Evolutionary conservation across 768 basidiomycete genomes (phyloP).

Genomic region (Leccinum sublutescens): DNA sequence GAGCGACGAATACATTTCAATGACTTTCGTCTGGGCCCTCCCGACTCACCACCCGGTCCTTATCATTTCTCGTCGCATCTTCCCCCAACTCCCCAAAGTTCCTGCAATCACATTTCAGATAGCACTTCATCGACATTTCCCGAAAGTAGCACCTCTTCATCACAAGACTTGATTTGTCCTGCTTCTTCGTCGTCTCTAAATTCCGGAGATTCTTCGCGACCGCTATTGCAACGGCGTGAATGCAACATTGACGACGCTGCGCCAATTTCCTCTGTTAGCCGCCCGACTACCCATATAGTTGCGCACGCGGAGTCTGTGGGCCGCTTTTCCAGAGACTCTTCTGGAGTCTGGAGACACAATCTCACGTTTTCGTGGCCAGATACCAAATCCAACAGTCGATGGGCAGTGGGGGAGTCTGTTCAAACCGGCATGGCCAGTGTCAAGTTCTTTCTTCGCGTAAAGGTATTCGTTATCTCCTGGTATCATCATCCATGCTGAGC

Average conservation of each 20-base stretch:
- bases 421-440: slow-evolving; percentile 61
- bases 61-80: slow-evolving; percentile 17
- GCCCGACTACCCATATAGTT: slow-evolving; percentile 49
- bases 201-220: slow-evolving; percentile 27
- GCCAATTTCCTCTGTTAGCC: slow-evolving; percentile 15
- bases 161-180: slow-evolving; percentile 20
- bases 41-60: slow-evolving; percentile 24
- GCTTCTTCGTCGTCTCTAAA: slow-evolving; percentile 21
- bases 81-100: slow-evolving; percentile 24
- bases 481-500: slow-evolving; percentile 14
- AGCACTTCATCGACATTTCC: slow-evolving; percentile 10
- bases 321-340: slow-evolving; percentile 51
- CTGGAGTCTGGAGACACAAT: slow-evolving; percentile 62
- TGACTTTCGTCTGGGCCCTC: slow-evolving; percentile 33
- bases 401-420: slow-evolving; percentile 80
- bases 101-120: slow-evolving; percentile 29
- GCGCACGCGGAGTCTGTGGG: slow-evolving; percentile 59
- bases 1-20: slow-evolving; percentile 70
- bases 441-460: slow-evolving; percentile 68
- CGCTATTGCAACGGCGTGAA: slow-evolving; percentile 24
- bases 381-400: slow-evolving; percentile 63
- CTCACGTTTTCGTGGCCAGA: slow-evolving; percentile 73
- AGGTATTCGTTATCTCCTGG: slow-evolving; percentile 42
- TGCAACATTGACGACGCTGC: slow-evolving; percentile 11
- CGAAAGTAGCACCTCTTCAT: slow-evolving; percentile 14